Conservation (phyloP, 2,329 filamentous ascomycete species). For the Bipolaris victoriae region DNA sequence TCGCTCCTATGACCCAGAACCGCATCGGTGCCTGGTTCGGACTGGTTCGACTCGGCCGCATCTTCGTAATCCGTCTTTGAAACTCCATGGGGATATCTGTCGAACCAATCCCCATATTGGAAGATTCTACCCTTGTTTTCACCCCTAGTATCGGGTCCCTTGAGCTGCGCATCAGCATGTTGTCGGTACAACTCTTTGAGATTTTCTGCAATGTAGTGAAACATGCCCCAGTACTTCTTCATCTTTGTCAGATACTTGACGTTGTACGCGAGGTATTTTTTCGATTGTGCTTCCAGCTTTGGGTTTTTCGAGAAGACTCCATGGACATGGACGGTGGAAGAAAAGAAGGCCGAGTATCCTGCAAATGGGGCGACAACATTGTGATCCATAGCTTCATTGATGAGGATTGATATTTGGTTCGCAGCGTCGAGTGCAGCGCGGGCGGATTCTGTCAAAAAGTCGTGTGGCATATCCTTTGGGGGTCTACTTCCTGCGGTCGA, state of each 20-base stretch:
- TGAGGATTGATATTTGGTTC: slow-evolving; percentile 81
- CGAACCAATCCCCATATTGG: slow-evolving; percentile 98
- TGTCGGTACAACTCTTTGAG: slow-evolving; percentile 85
- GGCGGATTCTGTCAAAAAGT: slow-evolving; percentile 78
- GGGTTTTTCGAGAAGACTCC: slow-evolving; percentile 87
- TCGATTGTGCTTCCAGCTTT: slow-evolving; percentile 75
- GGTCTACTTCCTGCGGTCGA: slow-evolving; percentile 67
- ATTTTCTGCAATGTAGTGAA: slow-evolving; percentile 94
- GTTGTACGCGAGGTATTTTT: slow-evolving; percentile 83
- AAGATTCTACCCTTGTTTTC: slow-evolving; percentile 66
- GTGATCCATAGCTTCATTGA: slow-evolving; percentile 80
- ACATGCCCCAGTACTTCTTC: slow-evolving; percentile 99
- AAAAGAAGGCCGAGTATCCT: slow-evolving; percentile 92
- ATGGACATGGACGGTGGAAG: slow-evolving; percentile 92
- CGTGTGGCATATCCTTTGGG: slow-evolving; percentile 73
- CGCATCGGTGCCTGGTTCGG: slow-evolving; percentile 82
- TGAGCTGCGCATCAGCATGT: slow-evolving; percentile 79
- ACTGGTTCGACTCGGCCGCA: slow-evolving; percentile 69
- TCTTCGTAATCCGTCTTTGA: slow-evolving; percentile 84
- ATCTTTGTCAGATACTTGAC: slow-evolving; percentile 91
- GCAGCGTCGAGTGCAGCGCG: slow-evolving; percentile 82
- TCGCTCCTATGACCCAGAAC: slow-evolving; percentile 88
- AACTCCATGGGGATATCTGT: slow-evolving; percentile 90
- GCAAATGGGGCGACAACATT: slow-evolving; percentile 89
- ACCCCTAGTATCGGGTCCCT: slow-evolving; percentile 59